Evolutionary conservation across 2,329 filamentous ascomycete genomes (phyloP).

Genomic region (Rhexocercosporidium sp.): DNA sequence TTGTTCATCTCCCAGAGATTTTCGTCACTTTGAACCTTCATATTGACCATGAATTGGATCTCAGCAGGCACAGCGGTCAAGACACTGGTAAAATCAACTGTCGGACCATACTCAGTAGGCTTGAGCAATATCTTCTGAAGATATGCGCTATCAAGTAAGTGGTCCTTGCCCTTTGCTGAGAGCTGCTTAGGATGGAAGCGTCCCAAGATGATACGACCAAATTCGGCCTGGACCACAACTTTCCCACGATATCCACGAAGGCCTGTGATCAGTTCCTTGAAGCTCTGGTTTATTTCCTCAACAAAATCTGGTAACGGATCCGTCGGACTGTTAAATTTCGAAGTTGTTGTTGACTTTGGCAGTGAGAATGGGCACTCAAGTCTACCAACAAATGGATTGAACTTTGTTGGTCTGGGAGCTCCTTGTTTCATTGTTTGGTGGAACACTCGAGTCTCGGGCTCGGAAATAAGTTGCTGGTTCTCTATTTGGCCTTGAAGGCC

Average conservation of each 20-base stretch:
- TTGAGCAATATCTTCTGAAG: conserved; percentile 10
- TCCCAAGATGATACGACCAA: conserved; percentile 36
- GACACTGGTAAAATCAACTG: conserved; percentile 36
- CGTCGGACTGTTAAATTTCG: neutral
- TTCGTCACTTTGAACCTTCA: conserved; percentile 31
- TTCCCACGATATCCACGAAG: conserved; percentile 36
- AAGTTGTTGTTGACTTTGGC: neutral
- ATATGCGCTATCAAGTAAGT: neutral
- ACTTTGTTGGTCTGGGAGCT: conserved; percentile 15
- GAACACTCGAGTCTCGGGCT: conserved; percentile 29
- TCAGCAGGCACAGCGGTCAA: conserved; percentile 37
- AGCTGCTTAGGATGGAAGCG: conserved; percentile 5
- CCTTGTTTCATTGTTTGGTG: conserved; percentile 38
- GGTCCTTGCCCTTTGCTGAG: neutral
- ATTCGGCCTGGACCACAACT: conserved; percentile 34
- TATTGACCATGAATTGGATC: conserved; percentile 29
- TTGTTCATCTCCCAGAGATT: conserved; percentile 33
- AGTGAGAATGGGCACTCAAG: neutral
- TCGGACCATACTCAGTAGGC: conserved; percentile 4
- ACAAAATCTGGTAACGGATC: conserved; percentile 34
- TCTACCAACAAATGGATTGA: conserved; percentile 14
- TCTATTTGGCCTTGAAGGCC: neutral
- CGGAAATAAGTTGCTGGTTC: conserved; percentile 22
- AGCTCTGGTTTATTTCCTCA: conserved; percentile 22
- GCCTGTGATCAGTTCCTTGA: conserved; percentile 30